Percentiles rank a stretch among this genome's conserved stretches.
These are phyloP conservation scores for Paraphoma chrysanthemicola DNA, from an alignment of 2,329 filamentous ascomycete species.

Conservation along the genomic window DNA sequence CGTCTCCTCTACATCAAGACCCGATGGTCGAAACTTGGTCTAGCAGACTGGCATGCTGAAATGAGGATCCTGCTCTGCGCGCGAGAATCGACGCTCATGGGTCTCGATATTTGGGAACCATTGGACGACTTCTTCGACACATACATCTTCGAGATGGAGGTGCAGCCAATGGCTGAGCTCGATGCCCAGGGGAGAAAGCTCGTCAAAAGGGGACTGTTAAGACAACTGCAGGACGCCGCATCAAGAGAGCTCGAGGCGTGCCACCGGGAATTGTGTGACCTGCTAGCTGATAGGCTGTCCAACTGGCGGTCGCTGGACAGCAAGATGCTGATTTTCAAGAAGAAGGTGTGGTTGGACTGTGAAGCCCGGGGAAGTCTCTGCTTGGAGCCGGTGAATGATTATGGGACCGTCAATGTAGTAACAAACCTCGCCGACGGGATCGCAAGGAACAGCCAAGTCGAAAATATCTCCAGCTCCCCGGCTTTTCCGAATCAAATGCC, in stretches of 20 bases:
- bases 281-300: not conserved
- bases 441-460: not conserved
- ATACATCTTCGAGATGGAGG: conserved; percentile 8
- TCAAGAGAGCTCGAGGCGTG: conserved; percentile 1
- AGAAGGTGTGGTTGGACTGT: conserved; percentile 1
- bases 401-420: not conserved
- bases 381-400: not conserved
- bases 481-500: not conserved
- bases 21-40: conserved; percentile 4
- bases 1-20: conserved; percentile 4
- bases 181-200: not conserved
- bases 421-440: not conserved
- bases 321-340: conserved; percentile 5
- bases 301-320: conserved; percentile 3
- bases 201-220: conserved; percentile 2
- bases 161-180: not conserved
- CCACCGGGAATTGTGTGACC: not conserved
- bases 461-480: not conserved
- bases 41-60: conserved; percentile 5
- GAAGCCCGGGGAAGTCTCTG: conserved; percentile 1
- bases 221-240: conserved; percentile 3
- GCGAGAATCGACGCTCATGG: conserved; percentile 1
- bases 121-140: conserved; percentile 6
- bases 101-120: conserved; percentile 4
- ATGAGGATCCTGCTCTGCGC: conserved; percentile 2